Evolutionary conservation across 345 rosid species (phyloP).

Genomic region (Eucalyptus lansdowneana): DNA sequence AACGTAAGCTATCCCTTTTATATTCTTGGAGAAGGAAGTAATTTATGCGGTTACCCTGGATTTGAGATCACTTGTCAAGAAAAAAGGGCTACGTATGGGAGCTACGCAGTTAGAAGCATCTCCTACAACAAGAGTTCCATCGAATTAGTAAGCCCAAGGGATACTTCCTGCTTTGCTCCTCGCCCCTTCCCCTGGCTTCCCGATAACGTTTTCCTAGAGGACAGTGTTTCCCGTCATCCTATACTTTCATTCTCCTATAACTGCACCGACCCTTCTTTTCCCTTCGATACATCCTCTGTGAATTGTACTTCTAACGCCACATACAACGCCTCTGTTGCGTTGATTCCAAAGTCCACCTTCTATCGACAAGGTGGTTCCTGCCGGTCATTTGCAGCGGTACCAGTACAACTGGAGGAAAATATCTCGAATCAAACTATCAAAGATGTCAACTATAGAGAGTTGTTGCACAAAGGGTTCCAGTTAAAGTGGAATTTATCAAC

Average conservation of each 20-base stretch:
- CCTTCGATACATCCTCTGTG: neutral
- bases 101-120: neutral
- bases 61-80: neutral
- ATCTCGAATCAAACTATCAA: neutral
- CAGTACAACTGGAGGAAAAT: neutral
- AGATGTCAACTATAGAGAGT: neutral
- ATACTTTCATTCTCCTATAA: neutral
- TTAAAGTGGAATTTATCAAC: neutral
- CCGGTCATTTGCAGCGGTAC: neutral
- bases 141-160: neutral
- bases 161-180: neutral
- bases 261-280: neutral
- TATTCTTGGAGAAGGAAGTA: fast-evolving
- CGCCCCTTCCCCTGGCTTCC: neutral
- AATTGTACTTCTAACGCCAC: neutral
- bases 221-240: neutral
- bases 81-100: neutral
- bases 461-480: neutral
- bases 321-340: neutral
- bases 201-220: neutral
- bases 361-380: neutral
- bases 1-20: neutral
- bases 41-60: neutral
- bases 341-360: neutral
- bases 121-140: neutral